These are phyloP conservation scores for Gautieria morchelliformis DNA, from an alignment of 768 basidiomycete genomes.

Conservation along the genomic window DNA sequence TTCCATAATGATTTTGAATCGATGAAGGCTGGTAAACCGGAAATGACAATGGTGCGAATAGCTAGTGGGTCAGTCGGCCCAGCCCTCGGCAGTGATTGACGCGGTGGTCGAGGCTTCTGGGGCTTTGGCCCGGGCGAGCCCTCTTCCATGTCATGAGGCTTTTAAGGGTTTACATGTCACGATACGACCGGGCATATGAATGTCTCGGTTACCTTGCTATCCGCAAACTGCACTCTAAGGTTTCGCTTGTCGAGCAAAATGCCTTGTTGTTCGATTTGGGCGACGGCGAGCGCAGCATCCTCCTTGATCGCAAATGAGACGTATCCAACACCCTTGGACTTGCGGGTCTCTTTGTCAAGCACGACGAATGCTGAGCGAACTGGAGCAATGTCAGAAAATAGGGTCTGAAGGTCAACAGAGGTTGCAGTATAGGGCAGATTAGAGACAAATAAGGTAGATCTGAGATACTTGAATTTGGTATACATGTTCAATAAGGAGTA, in stretches of 20 bases:
- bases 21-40: slow-evolving; percentile 56
- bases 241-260: slow-evolving; percentile 58
- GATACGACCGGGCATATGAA: not conserved
- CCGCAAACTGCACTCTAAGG: slow-evolving; percentile 74
- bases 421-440: slow-evolving; percentile 89
- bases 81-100: slow-evolving; percentile 2
- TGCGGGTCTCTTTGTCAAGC: slow-evolving; percentile 67
- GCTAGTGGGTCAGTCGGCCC: slow-evolving; percentile 55
- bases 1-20: slow-evolving; percentile 73
- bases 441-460: slow-evolving; percentile 86
- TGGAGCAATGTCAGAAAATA: slow-evolving; percentile 94
- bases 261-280: slow-evolving; percentile 53
- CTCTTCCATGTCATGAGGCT: slow-evolving; percentile 10
- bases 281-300: slow-evolving; percentile 72
- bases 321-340: too few species aligned
- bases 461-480: not conserved
- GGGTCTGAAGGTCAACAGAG: slow-evolving; percentile 79
- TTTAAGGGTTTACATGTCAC: not conserved
- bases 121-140: not conserved
- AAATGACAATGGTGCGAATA: slow-evolving; percentile 68
- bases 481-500: not conserved
- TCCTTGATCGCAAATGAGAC: slow-evolving; percentile 85
- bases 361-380: slow-evolving; percentile 93
- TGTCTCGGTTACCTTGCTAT: slow-evolving; percentile 53
- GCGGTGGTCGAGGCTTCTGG: not conserved